phyloP scores from a whole-genome alignment of 805 yeast genomes.

The Wickerhamiella shivajii region DNA sequence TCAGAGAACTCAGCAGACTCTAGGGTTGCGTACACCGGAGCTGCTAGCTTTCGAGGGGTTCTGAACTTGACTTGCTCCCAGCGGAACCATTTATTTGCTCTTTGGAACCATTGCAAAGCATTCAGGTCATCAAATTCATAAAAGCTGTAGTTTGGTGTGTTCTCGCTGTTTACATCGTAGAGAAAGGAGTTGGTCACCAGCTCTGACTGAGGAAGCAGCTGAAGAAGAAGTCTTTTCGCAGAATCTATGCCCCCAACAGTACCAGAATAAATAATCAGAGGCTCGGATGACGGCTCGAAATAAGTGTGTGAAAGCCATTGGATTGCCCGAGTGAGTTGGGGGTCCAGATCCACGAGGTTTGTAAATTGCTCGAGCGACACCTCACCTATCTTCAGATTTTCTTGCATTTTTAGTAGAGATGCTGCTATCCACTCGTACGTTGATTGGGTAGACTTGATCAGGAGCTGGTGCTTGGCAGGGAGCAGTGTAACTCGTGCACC shows the following conservation, averaged over 20 bases:
- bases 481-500: constrained; percentile 30
- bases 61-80: constrained; percentile 14
- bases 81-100: constrained; percentile 17
- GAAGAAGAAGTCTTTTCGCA: constrained; percentile 16
- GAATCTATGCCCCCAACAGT: constrained; percentile 9
- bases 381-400: constrained; percentile 20
- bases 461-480: constrained; percentile 23
- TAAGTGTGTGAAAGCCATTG: constrained; percentile 22
- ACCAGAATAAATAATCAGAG: constrained; percentile 13
- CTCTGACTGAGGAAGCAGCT: constrained; percentile 1
- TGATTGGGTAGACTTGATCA: constrained; percentile 28
- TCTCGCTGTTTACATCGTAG: constrained; percentile 12
- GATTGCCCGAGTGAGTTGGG: constrained; percentile 15
- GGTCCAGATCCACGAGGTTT: constrained; percentile 7
- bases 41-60: not conserved
- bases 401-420: constrained; percentile 18
- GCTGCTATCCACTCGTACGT: constrained; percentile 34
- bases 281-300: constrained; percentile 12
- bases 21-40: not conserved
- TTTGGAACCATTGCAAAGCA: constrained; percentile 20
- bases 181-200: constrained; percentile 11
- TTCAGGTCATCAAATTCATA: constrained; percentile 16
- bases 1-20: constrained; percentile 1
- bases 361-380: constrained; percentile 23
- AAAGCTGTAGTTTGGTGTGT: constrained; percentile 7